phyloP scores from a whole-genome alignment of 2,329 filamentous ascomycete species.

The Trichoderma pleuroti region DNA sequence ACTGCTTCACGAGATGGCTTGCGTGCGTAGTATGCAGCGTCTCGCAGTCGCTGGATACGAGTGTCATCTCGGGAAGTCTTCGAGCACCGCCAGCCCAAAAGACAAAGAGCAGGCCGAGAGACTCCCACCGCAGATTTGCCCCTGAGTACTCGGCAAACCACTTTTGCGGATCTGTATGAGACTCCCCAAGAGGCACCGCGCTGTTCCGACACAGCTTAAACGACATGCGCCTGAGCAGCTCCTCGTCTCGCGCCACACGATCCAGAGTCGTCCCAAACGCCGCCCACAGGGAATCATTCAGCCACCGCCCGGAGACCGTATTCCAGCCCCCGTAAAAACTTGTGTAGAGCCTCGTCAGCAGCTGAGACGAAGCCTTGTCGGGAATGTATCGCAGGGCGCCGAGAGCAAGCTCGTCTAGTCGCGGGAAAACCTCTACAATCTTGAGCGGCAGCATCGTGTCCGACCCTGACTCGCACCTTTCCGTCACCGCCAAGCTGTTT shows the following conservation, averaged over 20 bases:
- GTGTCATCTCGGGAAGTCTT: background rate
- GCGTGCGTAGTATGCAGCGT: background rate
- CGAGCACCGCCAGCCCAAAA: constrained; percentile 14
- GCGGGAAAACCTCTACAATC: background rate
- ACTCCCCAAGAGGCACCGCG: constrained; percentile 33
- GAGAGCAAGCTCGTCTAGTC: background rate
- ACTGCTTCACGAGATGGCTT: background rate
- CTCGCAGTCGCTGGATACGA: background rate
- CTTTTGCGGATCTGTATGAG: constrained; percentile 30
- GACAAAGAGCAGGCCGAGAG: constrained; percentile 36
- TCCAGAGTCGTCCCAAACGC: background rate
- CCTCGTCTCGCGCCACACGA: background rate
- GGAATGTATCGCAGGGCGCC: background rate
- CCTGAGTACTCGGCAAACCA: constrained; percentile 41
- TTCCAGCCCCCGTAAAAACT: constrained; percentile 5
- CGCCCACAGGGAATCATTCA: constrained; percentile 1
- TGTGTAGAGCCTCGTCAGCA: background rate
- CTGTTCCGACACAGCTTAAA: constrained; percentile 38
- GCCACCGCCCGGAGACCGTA: background rate
- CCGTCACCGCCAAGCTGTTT: background rate
- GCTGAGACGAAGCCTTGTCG: background rate
- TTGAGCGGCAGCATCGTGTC: background rate
- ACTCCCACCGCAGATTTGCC: constrained; percentile 41
- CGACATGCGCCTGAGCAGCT: constrained; percentile 27
- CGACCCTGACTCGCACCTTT: background rate